phyloP scores from a whole-genome alignment of 352 stramenopile genomes.

The Thraustochytrium sp. region DNA sequence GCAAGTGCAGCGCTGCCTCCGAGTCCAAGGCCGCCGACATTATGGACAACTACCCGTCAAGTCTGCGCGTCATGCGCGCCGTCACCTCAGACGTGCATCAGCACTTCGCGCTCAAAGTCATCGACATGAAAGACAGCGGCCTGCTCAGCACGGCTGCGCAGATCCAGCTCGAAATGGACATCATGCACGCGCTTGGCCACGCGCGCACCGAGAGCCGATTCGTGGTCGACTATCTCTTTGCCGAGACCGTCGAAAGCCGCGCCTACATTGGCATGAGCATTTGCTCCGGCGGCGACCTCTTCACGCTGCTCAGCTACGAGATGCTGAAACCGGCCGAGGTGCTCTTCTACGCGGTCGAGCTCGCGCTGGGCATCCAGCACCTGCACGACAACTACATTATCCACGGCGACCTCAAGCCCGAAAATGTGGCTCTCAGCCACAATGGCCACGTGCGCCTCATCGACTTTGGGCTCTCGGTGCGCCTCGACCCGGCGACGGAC shows the following conservation, averaged over 20 bases:
- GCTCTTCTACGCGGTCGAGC: slow-evolving; percentile 31
- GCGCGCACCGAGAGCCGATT: background rate
- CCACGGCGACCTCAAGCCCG: slow-evolving; percentile 41
- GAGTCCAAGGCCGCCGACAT: background rate
- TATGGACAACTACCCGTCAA: no score
- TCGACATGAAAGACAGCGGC: background rate
- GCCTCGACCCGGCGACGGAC: slow-evolving; percentile 81
- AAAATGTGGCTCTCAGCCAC: slow-evolving; percentile 1
- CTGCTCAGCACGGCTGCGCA: background rate
- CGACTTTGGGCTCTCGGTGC: slow-evolving; percentile 37
- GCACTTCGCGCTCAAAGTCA: background rate
- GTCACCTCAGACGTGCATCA: background rate
- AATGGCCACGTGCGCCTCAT: slow-evolving; percentile 33
- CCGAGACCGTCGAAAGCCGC: background rate
- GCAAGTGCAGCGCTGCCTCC: no score
- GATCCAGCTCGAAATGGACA: background rate
- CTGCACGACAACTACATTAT: slow-evolving; percentile 39
- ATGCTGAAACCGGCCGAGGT: background rate
- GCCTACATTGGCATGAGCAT: slow-evolving; percentile 30
- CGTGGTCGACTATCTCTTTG: slow-evolving; percentile 9
- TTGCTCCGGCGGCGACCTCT: slow-evolving; percentile 5
- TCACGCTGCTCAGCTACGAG: slow-evolving; percentile 1
- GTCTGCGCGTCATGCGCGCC: background rate
- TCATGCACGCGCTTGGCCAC: background rate
- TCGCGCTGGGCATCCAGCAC: slow-evolving; percentile 7